Base-by-base conservation (phyloP, 331 rosid species). In the Prunus yedoensis region DNA sequence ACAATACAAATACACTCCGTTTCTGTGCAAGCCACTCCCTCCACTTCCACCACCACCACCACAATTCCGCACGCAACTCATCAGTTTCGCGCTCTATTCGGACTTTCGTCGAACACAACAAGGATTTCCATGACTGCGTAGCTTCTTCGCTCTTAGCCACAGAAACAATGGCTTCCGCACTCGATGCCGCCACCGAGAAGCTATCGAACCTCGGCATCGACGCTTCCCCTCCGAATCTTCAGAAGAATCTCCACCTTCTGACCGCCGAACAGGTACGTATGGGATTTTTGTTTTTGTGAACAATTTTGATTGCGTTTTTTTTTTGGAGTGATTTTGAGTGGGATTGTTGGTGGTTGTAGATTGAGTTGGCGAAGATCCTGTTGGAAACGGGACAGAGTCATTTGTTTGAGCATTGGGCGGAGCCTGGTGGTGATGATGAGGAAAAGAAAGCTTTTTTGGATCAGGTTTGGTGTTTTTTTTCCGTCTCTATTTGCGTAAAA, bases 371-470 rank as follows among this genome's bases (percentile, higher is more conserved):
- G 61, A 90, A 88, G 74, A 41, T 77, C 74, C 65, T 92, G 78
- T 41, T 89, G 82, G 85, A 88, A 18, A 78, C 79, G 65, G 94
- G 85, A 11, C 97, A 94, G 78, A 83, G 47, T 38, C 99, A 92
- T 65, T 70, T 94, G 54, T 94, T 94, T 74, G 79, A 80, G 82
- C 83, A 89, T 70, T 94, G 97, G 99, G 83, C 90, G 2, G 83
- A 78, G 81, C 94, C 96, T 7, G 94, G 94, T 16, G 89, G 84
- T 25, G 97, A 90, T 28, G 94, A 88, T 25, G 88, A 83, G 32
- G 85, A 86, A 50, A 94, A 94, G 87, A 84, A 87, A 81, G 89
- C 85, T 2, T 88, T 92, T 72, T 89, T 92, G 47, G 87, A 89
- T 54, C 97, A 91, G 97, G 97, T 91, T 10, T 12, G 47, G 0